phyloP scores from a whole-genome alignment of 208 protist species.

The Crithidia bombi region DNA sequence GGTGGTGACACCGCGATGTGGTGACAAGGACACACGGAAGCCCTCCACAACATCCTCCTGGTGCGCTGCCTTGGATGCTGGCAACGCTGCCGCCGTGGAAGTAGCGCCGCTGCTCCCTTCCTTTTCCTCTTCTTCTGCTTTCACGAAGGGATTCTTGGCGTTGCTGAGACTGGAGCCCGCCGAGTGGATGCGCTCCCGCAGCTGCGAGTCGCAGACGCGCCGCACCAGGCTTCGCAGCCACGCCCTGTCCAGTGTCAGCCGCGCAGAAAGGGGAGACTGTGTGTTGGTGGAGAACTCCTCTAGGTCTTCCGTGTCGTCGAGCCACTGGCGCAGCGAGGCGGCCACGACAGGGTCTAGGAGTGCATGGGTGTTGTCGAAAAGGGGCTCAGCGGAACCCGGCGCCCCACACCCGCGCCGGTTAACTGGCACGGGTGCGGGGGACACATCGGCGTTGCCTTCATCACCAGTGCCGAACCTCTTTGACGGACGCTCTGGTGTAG shows the following conservation, averaged over 20 bases:
- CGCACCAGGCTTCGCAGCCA: conserved; percentile 24
- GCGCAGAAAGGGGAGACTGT: conserved; percentile 30
- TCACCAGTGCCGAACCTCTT: not conserved
- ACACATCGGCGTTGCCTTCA: not conserved
- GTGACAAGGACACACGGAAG: conserved; percentile 25
- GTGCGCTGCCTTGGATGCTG: not conserved
- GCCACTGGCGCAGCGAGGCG: conserved; percentile 22
- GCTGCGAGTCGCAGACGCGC: not conserved
- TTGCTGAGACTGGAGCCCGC: not conserved
- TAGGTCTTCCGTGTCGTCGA: conserved; percentile 26
- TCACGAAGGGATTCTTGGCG: not conserved
- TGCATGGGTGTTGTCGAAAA: not conserved
- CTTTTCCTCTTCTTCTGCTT: not conserved
- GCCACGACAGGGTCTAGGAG: conserved; percentile 8
- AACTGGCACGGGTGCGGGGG: not conserved
- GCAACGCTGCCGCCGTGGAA: not conserved
- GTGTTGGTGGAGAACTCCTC: conserved; percentile 29
- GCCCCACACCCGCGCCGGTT: not conserved
- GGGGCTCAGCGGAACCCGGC: not conserved
- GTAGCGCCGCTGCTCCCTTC: not conserved
- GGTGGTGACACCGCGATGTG: not conserved
- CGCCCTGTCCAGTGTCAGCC: conserved; percentile 27
- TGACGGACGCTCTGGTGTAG: conserved; percentile 5
- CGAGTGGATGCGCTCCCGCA: not conserved
- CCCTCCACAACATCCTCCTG: conserved; percentile 15